Base-by-base conservation (phyloP, 192 early-diverging fungal species). In the Coemansia sp. region DNA sequence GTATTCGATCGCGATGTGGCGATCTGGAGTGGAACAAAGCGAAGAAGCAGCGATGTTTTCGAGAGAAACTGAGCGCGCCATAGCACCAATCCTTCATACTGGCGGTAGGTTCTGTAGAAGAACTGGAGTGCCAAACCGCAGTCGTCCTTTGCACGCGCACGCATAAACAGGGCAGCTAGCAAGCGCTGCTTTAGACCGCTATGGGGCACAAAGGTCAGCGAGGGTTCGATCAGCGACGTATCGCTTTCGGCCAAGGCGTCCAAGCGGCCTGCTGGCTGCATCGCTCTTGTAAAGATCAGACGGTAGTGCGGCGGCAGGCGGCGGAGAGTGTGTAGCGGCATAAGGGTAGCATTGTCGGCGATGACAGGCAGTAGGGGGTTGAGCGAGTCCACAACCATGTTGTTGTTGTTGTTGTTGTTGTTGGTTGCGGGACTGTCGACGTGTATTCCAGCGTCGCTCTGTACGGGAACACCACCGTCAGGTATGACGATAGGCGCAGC, bases 11-110 rank as follows among this genome's bases (percentile, higher is more conserved):
- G 60, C 39, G 72, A 67, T 1, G 65, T 71, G 24, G 78, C 78
- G 17, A 72, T 62, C 21, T 75, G 78, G 48, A 81, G 19, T 4
- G 78, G 68, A n/a, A 75, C 78, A 65, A 72, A 81, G 19, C 72
- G 67, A 58, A 81, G 35, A 1, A 81, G 78, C 43, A 81, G 29
- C 3, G 44, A 3, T 1, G 64, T 53, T 7, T 33, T 26, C 11
- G 61, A 44, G 19, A 81, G 53, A 50, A 81, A 71, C 53, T 81
- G 78, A 3, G 72, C 78, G 14, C 72, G 67, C 78, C 78, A 81
- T 46, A 81, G 55, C 14, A 81, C 72, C 7, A 81, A 52, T 1
- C 59, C 68, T 53, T 81, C 78, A 60, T 75, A 81, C 55, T 71
- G 72, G 8, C 68, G 64, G 62, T 66, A 81, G 2, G 65, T 64